These are phyloP conservation scores for Capsicum rhomboideum DNA, from an alignment of 257 asterid genomes.

Conservation along the genomic window DNA sequence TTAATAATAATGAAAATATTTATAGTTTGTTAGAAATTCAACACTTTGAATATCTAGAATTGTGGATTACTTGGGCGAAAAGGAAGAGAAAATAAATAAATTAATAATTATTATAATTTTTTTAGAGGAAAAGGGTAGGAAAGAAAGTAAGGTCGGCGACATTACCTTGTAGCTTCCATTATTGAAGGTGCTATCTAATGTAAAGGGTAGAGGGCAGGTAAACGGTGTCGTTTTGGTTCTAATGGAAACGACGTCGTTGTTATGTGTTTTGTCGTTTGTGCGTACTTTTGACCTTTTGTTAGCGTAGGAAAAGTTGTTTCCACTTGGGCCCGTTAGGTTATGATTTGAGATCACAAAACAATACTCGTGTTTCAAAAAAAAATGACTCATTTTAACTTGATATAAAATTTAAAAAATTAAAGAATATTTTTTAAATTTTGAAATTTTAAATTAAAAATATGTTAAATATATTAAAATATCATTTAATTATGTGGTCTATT, in stretches of 20 bases:
- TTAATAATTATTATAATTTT: neutral
- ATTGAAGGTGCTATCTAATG: neutral
- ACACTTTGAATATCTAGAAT: neutral
- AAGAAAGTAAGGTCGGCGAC: constrained; percentile 10
- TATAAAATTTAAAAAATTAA: too few species aligned
- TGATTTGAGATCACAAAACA: too few species aligned
- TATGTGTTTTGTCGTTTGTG: neutral
- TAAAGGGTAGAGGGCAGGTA: neutral
- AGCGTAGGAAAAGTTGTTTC: too few species aligned
- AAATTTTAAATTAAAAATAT: too few species aligned
- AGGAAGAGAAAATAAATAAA: neutral
- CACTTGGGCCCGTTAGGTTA: too few species aligned
- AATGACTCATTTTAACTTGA: too few species aligned
- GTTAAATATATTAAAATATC: too few species aligned
- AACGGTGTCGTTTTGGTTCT: neutral
- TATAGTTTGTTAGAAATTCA: neutral
- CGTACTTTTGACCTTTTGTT: neutral
- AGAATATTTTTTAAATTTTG: too few species aligned
- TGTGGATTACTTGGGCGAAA: constrained; percentile 4
- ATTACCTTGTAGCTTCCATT: constrained; percentile 1
- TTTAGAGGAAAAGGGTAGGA: neutral
- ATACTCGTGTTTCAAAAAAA: too few species aligned
- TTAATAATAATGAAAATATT: neutral
- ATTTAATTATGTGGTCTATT: too few species aligned
- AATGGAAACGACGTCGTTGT: neutral